Evolutionary conservation across 2,329 filamentous ascomycete genomes (phyloP).

Genomic region (Colletotrichum sp.): DNA sequence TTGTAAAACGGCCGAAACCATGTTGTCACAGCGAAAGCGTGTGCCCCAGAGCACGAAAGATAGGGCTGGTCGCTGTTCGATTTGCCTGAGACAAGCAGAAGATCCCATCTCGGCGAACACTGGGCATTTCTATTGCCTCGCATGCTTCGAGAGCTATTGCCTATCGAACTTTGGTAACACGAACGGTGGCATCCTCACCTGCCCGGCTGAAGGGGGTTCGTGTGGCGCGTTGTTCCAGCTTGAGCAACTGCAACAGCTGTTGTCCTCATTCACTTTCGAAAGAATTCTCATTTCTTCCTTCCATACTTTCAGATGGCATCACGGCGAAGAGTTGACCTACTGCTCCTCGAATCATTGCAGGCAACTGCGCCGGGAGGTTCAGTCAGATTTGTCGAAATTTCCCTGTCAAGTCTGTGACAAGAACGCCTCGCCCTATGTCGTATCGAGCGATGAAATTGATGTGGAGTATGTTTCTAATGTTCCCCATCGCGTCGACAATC

Average conservation of each 20-base stretch:
- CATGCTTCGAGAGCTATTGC: conserved; percentile 44
- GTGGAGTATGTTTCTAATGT: not conserved
- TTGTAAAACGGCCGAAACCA: conserved; percentile 23
- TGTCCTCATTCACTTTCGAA: not conserved
- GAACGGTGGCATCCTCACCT: no score
- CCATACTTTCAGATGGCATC: not conserved
- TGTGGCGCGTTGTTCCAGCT: not conserved
- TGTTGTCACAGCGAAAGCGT: conserved; percentile 7
- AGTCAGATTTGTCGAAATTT: no score
- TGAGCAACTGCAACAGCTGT: not conserved
- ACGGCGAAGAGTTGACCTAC: not conserved
- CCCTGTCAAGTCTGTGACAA: not conserved
- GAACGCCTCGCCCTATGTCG: not conserved
- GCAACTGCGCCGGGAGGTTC: not conserved
- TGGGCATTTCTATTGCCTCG: conserved; percentile 44
- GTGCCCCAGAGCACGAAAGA: not conserved
- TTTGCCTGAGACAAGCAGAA: conserved; percentile 42
- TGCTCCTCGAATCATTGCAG: not conserved
- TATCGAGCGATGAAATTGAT: not conserved
- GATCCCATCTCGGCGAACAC: conserved; percentile 38
- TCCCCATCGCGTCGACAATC: no score
- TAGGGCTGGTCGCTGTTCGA: conserved; percentile 29
- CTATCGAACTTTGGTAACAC: not conserved
- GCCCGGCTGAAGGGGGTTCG: not conserved
- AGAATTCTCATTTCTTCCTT: not conserved